These are phyloP conservation scores for Acacia pycnantha DNA, from an alignment of 331 rosid genomes.

Conservation along the genomic window DNA sequence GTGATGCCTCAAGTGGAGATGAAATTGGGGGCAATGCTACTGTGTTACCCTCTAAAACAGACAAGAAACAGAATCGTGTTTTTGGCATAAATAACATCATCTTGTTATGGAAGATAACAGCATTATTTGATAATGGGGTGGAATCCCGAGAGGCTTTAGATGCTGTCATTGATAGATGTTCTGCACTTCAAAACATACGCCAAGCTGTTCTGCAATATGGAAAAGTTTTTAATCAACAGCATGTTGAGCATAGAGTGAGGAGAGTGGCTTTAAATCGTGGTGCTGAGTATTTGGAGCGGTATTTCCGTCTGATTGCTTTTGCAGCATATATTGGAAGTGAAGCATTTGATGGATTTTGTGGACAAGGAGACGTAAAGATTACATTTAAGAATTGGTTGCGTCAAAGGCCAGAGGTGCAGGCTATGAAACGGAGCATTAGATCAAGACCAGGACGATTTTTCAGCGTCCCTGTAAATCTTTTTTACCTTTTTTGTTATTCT, in stretches of 20 bases:
- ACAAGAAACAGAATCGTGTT: conserved; percentile 46
- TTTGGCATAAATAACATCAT: conserved; percentile 87
- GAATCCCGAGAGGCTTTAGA: conserved; percentile 86
- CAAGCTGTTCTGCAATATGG: conserved; percentile 74
- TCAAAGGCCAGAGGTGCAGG: conserved; percentile 89
- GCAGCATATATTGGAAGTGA: conserved; percentile 97
- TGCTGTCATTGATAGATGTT: conserved; percentile 82
- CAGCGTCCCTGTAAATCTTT: conserved; percentile 73
- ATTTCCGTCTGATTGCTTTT: conserved; percentile 88
- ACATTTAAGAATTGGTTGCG: conserved; percentile 90
- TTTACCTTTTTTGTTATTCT: neutral
- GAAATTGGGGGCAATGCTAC: conserved; percentile 47
- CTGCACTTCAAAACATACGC: conserved; percentile 85
- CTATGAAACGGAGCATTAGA: conserved; percentile 96
- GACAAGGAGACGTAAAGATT: conserved; percentile 72
- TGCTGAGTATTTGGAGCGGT: conserved; percentile 90
- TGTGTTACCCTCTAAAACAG: conserved; percentile 36
- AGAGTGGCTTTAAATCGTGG: conserved; percentile 93
- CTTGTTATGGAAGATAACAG: conserved; percentile 78
- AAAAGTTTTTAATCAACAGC: conserved; percentile 80
- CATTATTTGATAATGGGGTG: conserved; percentile 84
- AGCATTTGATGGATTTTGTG: conserved; percentile 88
- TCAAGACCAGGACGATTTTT: conserved; percentile 86
- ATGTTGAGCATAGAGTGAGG: conserved; percentile 87
- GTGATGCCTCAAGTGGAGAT: conserved; percentile 71